Evolutionary conservation across 2,329 filamentous ascomycete genomes (phyloP).

Genomic region (Monosporascus sp.): DNA sequence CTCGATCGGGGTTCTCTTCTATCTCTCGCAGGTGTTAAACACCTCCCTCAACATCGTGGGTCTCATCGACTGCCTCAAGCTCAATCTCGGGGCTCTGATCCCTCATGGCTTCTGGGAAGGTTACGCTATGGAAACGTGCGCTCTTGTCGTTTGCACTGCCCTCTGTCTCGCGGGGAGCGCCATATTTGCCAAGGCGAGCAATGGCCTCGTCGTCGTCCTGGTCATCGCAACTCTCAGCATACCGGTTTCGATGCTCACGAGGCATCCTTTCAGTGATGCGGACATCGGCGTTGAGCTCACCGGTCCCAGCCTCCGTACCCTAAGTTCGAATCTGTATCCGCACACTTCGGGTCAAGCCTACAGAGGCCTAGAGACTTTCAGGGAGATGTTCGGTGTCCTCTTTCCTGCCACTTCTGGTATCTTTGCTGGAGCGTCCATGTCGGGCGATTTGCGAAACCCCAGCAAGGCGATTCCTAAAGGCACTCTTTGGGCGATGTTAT

Average conservation of each 20-base stretch:
- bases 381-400: conserved; percentile 78
- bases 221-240: conserved; percentile 74
- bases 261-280: conserved; percentile 60
- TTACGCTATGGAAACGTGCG: conserved; percentile 69
- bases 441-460: conserved; percentile 75
- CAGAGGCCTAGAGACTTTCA: conserved; percentile 62
- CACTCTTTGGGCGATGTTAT: conserved; percentile 70
- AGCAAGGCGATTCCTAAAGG: conserved; percentile 80
- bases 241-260: conserved; percentile 67
- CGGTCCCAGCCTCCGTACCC: conserved; percentile 64
- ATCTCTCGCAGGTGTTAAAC: conserved; percentile 83
- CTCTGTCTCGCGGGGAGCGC: conserved; percentile 76
- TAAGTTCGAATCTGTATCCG: conserved; percentile 70
- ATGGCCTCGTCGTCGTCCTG: conserved; percentile 66
- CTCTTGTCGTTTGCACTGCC: conserved; percentile 64
- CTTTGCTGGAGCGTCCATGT: conserved; percentile 79
- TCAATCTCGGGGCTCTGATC: conserved; percentile 65
- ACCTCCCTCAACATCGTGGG: conserved; percentile 84
- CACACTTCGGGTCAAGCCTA: conserved; percentile 59
- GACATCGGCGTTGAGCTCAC: conserved; percentile 68
- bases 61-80: conserved; percentile 73
- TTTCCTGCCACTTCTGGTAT: conserved; percentile 63
- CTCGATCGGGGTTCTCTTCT: conserved; percentile 82
- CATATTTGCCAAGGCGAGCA: conserved; percentile 75
- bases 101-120: conserved; percentile 69